Percentiles rank a stretch among this genome's conserved stretches.
Conservation (phyloP, 1,284 basidiomycete species). For the Moniliella sp. region DNA sequence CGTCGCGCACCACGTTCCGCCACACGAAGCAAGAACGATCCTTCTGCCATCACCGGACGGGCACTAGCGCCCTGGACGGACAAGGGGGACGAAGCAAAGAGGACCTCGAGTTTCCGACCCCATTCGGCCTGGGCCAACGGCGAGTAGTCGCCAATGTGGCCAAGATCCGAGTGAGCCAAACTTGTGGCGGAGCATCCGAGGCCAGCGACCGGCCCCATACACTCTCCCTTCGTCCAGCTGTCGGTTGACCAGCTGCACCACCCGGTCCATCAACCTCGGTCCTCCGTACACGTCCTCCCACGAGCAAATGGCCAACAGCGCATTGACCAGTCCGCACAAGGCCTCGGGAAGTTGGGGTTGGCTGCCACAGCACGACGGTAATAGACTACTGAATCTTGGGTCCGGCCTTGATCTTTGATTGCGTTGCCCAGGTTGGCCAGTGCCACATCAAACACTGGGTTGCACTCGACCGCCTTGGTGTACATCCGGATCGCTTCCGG, state of each 20-base stretch:
- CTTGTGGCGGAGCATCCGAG: conserved; percentile 31
- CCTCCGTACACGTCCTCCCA: conserved; percentile 38
- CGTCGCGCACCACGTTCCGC: conserved; percentile 40
- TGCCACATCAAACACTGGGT: conserved; percentile 45
- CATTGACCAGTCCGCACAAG: conserved; percentile 42
- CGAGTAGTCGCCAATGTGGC: conserved; percentile 8
- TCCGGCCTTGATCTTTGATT: conserved; percentile 38
- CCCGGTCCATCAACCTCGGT: conserved; percentile 39
- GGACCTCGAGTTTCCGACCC: conserved; percentile 17
- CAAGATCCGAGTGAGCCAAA: conserved; percentile 39
- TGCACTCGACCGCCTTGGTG: conserved; percentile 39
- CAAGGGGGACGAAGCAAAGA: conserved; percentile 34
- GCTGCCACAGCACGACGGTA: conserved; percentile 41
- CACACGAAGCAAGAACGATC: conserved; percentile 42
- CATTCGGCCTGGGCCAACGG: conserved; percentile 34
- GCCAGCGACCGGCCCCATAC: conserved; percentile 37
- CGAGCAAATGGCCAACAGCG: conserved; percentile 42
- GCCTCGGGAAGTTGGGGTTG: conserved; percentile 45
- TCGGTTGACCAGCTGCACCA: conserved; percentile 38
- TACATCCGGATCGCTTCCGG: conserved; percentile 42
- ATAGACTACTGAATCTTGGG: conserved; percentile 42
- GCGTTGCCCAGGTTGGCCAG: conserved; percentile 47
- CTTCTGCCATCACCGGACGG: conserved; percentile 40
- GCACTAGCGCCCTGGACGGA: conserved; percentile 15
- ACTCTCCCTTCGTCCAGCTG: conserved; percentile 38